Percentiles rank a stretch among this genome's conserved stretches.
Conservation (phyloP, 768 basidiomycete species). For the Calocera viscosa region DNA sequence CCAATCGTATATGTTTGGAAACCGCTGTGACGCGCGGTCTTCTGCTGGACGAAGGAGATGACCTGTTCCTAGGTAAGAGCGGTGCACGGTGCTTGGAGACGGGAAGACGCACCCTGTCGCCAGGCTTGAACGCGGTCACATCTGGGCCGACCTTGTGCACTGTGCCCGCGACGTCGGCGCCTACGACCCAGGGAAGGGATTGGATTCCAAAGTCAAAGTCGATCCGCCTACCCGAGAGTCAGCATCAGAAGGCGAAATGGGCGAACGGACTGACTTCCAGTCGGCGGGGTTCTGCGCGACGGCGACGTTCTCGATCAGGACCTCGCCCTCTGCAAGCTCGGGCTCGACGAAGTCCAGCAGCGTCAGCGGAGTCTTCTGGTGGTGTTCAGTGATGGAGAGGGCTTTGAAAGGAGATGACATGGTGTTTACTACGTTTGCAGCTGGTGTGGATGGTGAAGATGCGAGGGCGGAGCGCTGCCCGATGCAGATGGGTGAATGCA, state of each 20-base stretch:
- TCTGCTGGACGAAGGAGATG: no score
- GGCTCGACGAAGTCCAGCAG: conserved; percentile 12
- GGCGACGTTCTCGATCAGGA: conserved; percentile 14
- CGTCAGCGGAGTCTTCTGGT: conserved; percentile 14
- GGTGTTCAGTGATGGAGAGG: conserved; percentile 11
- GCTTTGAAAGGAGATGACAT: conserved; percentile 9
- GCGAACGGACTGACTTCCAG: no score
- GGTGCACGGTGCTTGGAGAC: no score
- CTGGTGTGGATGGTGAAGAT: no score
- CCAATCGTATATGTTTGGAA: conserved; percentile 32
- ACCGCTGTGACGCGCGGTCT: conserved; percentile 8
- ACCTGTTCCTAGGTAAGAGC: no score
- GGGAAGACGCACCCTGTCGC: conserved; percentile 14
- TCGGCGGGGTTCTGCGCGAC: conserved; percentile 16
- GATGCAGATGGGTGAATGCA: neutral
- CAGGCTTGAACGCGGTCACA: conserved; percentile 10
- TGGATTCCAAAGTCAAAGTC: conserved; percentile 9
- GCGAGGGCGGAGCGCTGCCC: no score
- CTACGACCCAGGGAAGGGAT: conserved; percentile 10
- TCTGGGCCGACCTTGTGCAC: conserved; percentile 13
- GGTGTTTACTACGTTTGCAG: no score
- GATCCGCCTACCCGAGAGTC: no score
- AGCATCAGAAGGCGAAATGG: no score
- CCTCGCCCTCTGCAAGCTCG: conserved; percentile 8
- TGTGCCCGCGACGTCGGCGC: conserved; percentile 14